Evolutionary conservation across 805 yeast genomes (phyloP), one percentile per base, ranked within the genome.

Genomic region (Hyphopichia homilentoma): DNA sequence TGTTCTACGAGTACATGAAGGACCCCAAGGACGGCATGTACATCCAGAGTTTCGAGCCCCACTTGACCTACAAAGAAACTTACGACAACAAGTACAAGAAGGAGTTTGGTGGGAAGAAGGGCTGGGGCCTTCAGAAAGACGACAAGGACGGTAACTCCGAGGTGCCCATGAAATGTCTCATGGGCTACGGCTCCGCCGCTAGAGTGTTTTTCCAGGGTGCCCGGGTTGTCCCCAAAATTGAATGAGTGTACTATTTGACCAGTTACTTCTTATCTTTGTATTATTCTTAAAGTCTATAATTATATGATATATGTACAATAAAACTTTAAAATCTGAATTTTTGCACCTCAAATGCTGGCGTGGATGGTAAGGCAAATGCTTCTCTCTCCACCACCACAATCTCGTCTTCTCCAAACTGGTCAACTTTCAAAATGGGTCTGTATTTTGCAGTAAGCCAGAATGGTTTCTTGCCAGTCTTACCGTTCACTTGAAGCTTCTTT

Each of bases 391-490:
- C 75, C 18, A 89, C 75, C 3, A 84, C 68, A 31, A 89, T 54
- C 43, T 81, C 89, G 12, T 68, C 59, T 2, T 62, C 55, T 35
- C 73, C 68, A 39, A 86, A 64, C 16, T 62, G 57, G 16, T 69
- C 81, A 8, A 79, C 88, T 41, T 62, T 72, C 36, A 89, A 59
- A 21, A 88, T 59, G 13, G 90, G 84, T 45, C 79, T 75, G 56
- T 84, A 89, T 48, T 84, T 84, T 29, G 73, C 73, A 4, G 90
- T 80, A 36, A 83, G 57, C 81, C 89, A 87, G 57, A 80, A 88
- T 14, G 83, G 72, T 31, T 63, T 68, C 21, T 40, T 47, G 30
- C 30, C 19, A 14, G 32, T 42, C 21, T 43, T 48, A 6, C 30
- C 16, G 14, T 18, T 18, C 11, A 34, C 33, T 54, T 59, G 34